These are phyloP conservation scores for Marasmius tenuissimus DNA, from an alignment of 1,284 basidiomycete species.

Conservation along the genomic window DNA sequence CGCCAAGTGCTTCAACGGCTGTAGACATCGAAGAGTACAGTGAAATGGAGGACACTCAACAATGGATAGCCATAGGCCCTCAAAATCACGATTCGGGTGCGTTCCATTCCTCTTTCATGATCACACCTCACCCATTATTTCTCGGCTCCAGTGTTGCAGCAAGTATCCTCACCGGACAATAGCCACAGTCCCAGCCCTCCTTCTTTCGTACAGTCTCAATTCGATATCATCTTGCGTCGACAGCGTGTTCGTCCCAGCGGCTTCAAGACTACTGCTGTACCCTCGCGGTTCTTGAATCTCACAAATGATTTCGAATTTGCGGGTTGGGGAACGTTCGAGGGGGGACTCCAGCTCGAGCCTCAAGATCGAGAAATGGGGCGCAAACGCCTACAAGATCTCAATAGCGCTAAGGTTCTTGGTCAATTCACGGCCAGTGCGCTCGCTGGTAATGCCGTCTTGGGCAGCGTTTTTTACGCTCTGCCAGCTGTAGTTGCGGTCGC, in stretches of 20 bases:
- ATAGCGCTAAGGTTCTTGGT: conserved; percentile 43
- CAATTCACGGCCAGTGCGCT: conserved; percentile 60
- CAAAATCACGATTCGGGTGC: conserved; percentile 4
- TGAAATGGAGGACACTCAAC: background rate
- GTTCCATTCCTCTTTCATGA: background rate
- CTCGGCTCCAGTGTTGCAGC: background rate
- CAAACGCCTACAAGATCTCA: conserved; percentile 30
- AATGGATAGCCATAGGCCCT: conserved; percentile 23
- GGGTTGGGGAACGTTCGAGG: conserved; percentile 59
- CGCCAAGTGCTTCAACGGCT: background rate
- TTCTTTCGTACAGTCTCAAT: conserved; percentile 47
- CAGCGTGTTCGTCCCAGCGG: conserved; percentile 48
- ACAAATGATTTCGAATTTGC: conserved; percentile 65
- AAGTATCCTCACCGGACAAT: background rate
- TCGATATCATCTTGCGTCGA: conserved; percentile 57
- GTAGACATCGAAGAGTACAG: background rate
- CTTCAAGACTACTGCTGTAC: conserved; percentile 43
- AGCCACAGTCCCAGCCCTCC: conserved; percentile 27
- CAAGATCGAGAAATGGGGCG: conserved; percentile 38
- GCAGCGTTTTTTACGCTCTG: conserved; percentile 70
- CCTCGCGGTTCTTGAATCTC: conserved; percentile 65
- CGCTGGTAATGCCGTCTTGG: conserved; percentile 68
- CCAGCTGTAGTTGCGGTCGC: conserved; percentile 62
- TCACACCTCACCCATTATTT: background rate
- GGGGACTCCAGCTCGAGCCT: conserved; percentile 37